A percentile compares a stretch with the other conserved stretches of the same genome.
These are phyloP conservation scores for Pleurotus platypus DNA, from an alignment of 768 basidiomycete species.

Conservation along the genomic window DNA sequence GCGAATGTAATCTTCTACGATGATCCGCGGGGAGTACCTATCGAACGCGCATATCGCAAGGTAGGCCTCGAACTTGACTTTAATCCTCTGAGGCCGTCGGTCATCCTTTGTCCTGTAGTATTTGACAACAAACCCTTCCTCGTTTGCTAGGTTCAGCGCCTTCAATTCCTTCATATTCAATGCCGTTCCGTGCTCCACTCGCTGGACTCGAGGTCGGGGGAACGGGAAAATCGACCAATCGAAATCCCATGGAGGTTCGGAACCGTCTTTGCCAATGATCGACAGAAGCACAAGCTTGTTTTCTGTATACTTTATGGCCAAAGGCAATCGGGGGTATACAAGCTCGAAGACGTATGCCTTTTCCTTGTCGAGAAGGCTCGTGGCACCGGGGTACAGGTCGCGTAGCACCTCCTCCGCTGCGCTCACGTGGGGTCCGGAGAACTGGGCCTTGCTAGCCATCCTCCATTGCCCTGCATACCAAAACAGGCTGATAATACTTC, in stretches of 20 bases:
- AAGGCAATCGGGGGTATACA: constrained; percentile 5
- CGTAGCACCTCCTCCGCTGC: constrained; percentile 7
- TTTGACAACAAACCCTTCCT: constrained; percentile 13
- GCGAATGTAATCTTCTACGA: constrained; percentile 4
- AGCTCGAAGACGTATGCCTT: constrained; percentile 13
- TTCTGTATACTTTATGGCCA: neutral
- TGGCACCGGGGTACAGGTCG: constrained; percentile 7
- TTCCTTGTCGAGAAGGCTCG: constrained; percentile 1
- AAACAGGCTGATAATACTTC: constrained; percentile 12
- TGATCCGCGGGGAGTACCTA: neutral
- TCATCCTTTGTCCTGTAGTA: constrained; percentile 2
- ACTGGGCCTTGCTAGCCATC: constrained; percentile 8
- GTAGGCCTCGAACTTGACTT: constrained; percentile 12
- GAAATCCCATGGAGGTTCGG: constrained; percentile 10
- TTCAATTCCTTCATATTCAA: constrained; percentile 2
- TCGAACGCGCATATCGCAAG: constrained; percentile 5
- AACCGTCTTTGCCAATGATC: constrained; percentile 1
- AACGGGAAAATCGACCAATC: constrained; percentile 12
- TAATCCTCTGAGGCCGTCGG: constrained; percentile 8
- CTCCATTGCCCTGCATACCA: constrained; percentile 10
- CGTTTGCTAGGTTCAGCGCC: constrained; percentile 7
- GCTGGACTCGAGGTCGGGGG: constrained; percentile 4
- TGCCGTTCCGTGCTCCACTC: neutral
- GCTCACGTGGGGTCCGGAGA: constrained; percentile 6
- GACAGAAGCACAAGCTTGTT: neutral